Conservation (phyloP, 495 filamentous ascomycete species). For the Chlorociboria aeruginascens region DNA sequence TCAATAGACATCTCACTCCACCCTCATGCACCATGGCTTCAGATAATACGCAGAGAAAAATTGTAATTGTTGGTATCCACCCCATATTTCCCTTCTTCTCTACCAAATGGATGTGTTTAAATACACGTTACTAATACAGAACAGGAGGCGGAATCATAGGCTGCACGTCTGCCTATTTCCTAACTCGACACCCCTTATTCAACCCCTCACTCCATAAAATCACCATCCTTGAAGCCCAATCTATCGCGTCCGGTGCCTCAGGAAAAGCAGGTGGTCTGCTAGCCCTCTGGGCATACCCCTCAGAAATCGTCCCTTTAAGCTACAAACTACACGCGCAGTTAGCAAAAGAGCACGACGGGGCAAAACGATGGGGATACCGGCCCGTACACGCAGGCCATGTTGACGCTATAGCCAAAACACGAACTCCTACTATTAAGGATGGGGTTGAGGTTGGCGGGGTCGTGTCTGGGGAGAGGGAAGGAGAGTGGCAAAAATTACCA, state of each 20-base stretch:
- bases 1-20: too few species aligned
- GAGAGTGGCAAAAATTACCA: constrained; percentile 47
- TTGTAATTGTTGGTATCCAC: constrained; percentile 55
- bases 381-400: constrained; percentile 53
- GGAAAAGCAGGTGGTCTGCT: constrained; percentile 92
- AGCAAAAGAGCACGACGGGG: constrained; percentile 74
- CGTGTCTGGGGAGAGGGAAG: constrained; percentile 19
- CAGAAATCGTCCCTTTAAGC: constrained; percentile 72
- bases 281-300: constrained; percentile 87
- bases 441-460: background rate
- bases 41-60: constrained; percentile 37
- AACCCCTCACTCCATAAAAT: constrained; percentile 63
- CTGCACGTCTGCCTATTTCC: constrained; percentile 83
- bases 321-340: constrained; percentile 75
- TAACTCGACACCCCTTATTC: constrained; percentile 80
- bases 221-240: constrained; percentile 78
- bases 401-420: constrained; percentile 9
- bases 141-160: constrained; percentile 92
- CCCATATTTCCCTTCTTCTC: constrained; percentile 1
- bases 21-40: constrained; percentile 5
- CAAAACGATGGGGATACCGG: constrained; percentile 79
- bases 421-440: background rate
- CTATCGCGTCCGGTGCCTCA: constrained; percentile 82
- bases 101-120: background rate
- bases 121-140: background rate